Conservation (phyloP, 495 filamentous ascomycete genomes). For the Physcia stellaris region DNA sequence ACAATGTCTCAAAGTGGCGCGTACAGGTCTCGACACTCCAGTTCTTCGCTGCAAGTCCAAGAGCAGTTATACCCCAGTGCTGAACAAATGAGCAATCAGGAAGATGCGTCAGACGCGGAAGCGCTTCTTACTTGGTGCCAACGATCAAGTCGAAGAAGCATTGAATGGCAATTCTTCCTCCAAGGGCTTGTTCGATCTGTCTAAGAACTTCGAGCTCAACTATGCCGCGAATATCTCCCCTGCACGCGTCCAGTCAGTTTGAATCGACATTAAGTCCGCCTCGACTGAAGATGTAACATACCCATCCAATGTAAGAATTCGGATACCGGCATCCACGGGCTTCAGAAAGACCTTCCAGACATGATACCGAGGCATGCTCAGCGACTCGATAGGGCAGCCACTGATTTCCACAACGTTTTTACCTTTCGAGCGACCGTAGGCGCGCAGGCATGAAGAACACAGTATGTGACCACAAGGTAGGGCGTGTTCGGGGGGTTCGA, state of each 20-base stretch:
- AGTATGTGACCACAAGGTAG: conserved; percentile 46
- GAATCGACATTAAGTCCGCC: neutral
- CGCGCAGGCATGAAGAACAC: conserved; percentile 31
- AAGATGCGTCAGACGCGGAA: too few relatives aligned
- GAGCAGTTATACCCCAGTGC: conserved; percentile 27
- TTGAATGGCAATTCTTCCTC: conserved; percentile 22
- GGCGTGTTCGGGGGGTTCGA: conserved; percentile 35
- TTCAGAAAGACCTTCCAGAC: conserved; percentile 14
- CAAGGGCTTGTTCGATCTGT: conserved; percentile 17
- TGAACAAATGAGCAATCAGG: too few relatives aligned
- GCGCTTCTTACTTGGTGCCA: conserved; percentile 36
- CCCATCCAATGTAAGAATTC: conserved; percentile 29
- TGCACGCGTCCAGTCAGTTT: conserved; percentile 7
- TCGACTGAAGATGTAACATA: conserved; percentile 8
- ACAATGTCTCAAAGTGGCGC: conserved; percentile 27
- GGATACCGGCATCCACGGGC: conserved; percentile 20
- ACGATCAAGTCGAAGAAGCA: conserved; percentile 38
- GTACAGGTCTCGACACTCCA: conserved; percentile 29
- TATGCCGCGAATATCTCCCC: conserved; percentile 30
- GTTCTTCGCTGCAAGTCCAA: conserved; percentile 35
- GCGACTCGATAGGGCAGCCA: conserved; percentile 3
- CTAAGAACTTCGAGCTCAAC: conserved; percentile 26
- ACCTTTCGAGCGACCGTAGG: conserved; percentile 10
- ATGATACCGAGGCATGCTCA: neutral
- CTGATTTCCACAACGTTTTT: conserved; percentile 3